A percentile compares a stretch with the other conserved stretches of the same genome.
These are phyloP conservation scores for Leccinum ochraceum DNA, from an alignment of 768 basidiomycete genomes.

Conservation along the genomic window DNA sequence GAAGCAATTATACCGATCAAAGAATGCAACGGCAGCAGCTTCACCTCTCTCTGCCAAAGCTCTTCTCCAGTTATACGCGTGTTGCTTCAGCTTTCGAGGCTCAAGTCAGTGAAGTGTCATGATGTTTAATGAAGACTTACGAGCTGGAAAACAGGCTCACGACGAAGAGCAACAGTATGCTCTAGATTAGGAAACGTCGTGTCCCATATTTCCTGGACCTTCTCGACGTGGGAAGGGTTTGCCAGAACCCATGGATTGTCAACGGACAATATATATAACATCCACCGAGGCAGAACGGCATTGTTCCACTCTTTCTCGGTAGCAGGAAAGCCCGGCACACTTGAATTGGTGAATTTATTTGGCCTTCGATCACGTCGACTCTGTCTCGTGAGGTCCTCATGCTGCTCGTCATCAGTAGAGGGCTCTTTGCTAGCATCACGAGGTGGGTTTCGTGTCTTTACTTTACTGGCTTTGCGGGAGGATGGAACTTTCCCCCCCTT, in stretches of 20 bases:
- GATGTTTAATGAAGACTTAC: not conserved
- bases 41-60: not conserved
- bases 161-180: not conserved
- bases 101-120: not conserved
- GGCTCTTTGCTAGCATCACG: too few species aligned
- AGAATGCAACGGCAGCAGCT: not conserved
- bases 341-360: not conserved
- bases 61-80: not conserved
- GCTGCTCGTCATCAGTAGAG: too few species aligned
- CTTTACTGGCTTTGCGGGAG: too few species aligned
- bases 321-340: not conserved
- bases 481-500: too few species aligned
- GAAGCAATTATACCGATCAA: not conserved
- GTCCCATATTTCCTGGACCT: not conserved
- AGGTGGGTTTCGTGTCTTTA: too few species aligned
- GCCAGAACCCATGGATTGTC: not conserved
- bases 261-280: not conserved
- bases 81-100: not conserved
- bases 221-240: not conserved
- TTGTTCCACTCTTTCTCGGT: not conserved
- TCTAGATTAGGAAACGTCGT: not conserved
- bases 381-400: not conserved
- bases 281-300: not conserved
- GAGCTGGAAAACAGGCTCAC: not conserved
- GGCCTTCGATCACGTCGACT: not conserved